Evolutionary conservation across 2,329 filamentous ascomycete species (phyloP).

Genomic region (Fusarium annulatum): DNA sequence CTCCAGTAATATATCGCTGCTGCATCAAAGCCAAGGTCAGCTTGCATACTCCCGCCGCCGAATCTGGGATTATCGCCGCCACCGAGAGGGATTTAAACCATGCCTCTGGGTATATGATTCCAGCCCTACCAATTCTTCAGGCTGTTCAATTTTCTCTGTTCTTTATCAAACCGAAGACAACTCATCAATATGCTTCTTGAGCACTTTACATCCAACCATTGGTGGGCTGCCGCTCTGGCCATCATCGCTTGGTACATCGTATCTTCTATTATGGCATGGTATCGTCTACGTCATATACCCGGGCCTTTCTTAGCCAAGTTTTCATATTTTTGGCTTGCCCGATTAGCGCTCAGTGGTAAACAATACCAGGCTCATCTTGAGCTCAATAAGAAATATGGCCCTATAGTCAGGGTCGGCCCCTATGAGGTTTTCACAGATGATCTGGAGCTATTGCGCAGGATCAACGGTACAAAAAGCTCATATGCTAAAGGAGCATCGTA

Average conservation of each 20-base stretch:
- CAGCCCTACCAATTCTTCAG: rapidly evolving
- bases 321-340: neutral
- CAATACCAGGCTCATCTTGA: neutral
- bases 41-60: neutral
- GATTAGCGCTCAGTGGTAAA: neutral
- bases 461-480: neutral
- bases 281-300: neutral
- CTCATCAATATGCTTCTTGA: neutral
- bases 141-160: rapidly evolving
- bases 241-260: neutral
- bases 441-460: neutral
- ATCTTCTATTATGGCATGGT: neutral
- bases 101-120: neutral
- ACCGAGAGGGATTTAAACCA: neutral
- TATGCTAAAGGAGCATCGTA: neutral
- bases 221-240: neutral
- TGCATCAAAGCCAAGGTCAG: neutral
- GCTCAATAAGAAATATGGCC: neutral
- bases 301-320: neutral
- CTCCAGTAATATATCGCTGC: neutral
- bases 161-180: rapidly evolving
- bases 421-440: neutral
- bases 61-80: neutral
- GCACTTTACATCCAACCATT: neutral
- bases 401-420: neutral